Evolutionary conservation across 441 rosid genomes (phyloP).

Genomic region (Metrosideros polymorpha): DNA sequence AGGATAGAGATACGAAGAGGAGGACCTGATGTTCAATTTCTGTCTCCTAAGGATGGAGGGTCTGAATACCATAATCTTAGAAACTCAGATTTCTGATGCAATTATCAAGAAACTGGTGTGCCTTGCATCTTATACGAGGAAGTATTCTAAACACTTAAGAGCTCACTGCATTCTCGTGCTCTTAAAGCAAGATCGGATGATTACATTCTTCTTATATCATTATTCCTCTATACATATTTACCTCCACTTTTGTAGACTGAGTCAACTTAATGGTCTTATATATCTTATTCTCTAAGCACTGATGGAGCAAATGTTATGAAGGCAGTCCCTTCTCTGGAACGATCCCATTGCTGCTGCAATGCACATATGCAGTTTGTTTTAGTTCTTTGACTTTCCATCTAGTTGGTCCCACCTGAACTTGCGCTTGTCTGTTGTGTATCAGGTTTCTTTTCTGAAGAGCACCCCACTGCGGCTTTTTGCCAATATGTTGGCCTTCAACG

Average conservation of each 20-base stretch:
- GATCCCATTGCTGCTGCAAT: background rate
- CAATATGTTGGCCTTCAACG: conserved; percentile 36
- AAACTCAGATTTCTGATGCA: background rate
- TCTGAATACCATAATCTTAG: background rate
- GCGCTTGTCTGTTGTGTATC: background rate
- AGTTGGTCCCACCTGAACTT: background rate
- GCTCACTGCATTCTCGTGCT: background rate
- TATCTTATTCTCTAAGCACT: background rate
- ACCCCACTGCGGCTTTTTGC: conserved; percentile 51
- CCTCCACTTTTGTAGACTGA: background rate
- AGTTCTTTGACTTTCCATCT: background rate
- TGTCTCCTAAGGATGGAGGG: background rate
- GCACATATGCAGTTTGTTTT: background rate
- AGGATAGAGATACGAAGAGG: background rate
- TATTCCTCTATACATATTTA: background rate
- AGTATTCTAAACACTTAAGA: background rate
- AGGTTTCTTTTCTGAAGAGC: conserved; percentile 53
- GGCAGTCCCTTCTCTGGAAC: background rate
- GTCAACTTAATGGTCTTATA: background rate
- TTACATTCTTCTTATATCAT: background rate
- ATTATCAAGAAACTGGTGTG: background rate
- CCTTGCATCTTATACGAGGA: background rate
- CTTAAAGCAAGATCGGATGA: background rate
- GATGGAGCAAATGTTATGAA: background rate
- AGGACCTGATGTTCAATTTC: background rate